Base-by-base conservation (phyloP, 108 stramenopile species). In the Asterionellopsis glacialis region DNA sequence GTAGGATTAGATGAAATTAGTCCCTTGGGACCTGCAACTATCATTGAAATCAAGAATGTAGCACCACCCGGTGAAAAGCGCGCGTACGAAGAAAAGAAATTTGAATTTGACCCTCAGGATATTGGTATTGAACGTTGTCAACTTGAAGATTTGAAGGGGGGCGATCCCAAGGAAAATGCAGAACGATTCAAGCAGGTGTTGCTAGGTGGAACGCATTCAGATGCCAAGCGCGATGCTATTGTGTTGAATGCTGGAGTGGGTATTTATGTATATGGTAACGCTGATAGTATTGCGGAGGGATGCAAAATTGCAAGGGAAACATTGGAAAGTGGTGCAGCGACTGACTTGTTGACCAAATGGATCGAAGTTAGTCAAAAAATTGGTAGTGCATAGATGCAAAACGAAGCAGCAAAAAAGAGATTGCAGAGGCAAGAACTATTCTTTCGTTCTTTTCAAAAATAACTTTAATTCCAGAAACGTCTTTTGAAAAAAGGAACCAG, bases 1-100 rank as follows among this genome's bases (percentile, higher is more conserved):
- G 84, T 83, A 11, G 97, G 97, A 0, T 78, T 99, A 65, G 98
- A 99, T 79, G 98, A 99, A 75, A 96, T 99, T 45, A 88, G 89
- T 64, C 96, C 98, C 10, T 51, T 99, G 47, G 98, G 97, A 19
- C 93, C 94, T 26, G 93, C 94, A 5, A 86, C 80, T 27, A 82
- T 97, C 61, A 59, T 97, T 15, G 96, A 97, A 70, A 90, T 93
- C 45, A 86, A 86, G 63, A 90, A 90, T 40, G 77, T 59, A 26
- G 88, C 85, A 14, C 73, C 79, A n/a, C 50, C 64, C 19, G 95
- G 93, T 12, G 78, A 82, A 43, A 62, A 80, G 19, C 83, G 77
- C 58, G 61, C 66, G 0, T 96, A 98, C 68, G 81, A 88, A 62
- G 84, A 75, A 45, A 71, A 61, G 16, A 65, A 57, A 13, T 95